Evolutionary conservation across 2,329 filamentous ascomycete species (phyloP), one percentile per base, ranked within the genome.

Genomic region (Hymenoscyphus repandus): DNA sequence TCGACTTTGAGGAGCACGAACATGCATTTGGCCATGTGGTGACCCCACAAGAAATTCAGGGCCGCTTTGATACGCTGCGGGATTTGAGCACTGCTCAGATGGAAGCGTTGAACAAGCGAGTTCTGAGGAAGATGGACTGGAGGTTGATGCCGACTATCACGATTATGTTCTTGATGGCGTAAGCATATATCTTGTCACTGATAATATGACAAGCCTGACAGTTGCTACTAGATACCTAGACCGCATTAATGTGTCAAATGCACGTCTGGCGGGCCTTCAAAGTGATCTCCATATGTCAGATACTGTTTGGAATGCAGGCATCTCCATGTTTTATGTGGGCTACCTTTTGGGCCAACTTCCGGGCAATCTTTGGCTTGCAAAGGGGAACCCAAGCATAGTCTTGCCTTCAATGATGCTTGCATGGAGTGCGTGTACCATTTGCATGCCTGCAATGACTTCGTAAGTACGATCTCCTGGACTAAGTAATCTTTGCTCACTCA

Each of bases 241-340:
- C 32, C 32, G 32, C 9, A 34, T 34, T 13, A 34, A 34, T 13
- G 32, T 34, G 9, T 34, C 32, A 34, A 34, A 34, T 13, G 32
- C 32, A 34, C 9, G 32, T 9, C 32, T 34, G 9, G 32, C 32
- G 9, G 32, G 32, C 9, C 32, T 34, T 34, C 32, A 34, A 34
- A 13, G 13, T 9, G 32, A 34, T 34, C 32, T 34, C 13, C 32
- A 34, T 34, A 34, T 34, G 32, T 34, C 32, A 9, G 32, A 34
- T 34, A 34, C 32, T 5, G 30, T 46, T 11, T 37, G 15, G 31
- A 46, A 32, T 32, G 30, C 30, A 15, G 18, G 44, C 33, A 32
- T 46, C 15, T 36, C 30, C 7, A 20, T 22, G 5, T 46, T 36
- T 36, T 46, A 46, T 46, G 44, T 46, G n/a, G 44, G 44, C 2